phyloP scores from a whole-genome alignment of 2,329 filamentous ascomycete genomes.

The Neofusicoccum ribis region DNA sequence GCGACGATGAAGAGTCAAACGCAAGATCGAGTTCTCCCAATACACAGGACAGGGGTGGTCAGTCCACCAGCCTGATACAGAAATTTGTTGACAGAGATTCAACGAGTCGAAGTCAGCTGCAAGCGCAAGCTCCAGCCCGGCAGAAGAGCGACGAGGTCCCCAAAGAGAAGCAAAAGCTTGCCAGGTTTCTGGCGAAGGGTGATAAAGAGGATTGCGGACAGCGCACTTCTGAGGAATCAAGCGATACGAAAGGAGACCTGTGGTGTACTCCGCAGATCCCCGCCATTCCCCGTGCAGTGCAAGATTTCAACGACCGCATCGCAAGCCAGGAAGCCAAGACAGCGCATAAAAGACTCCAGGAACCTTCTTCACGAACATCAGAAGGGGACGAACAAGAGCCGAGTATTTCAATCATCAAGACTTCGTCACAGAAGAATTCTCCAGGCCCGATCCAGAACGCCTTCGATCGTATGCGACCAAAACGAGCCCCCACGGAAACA shows the following conservation, averaged over 20 bases:
- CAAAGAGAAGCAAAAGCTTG: constrained; percentile 1
- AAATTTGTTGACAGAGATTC: constrained; percentile 34
- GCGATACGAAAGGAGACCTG: constrained; percentile 12
- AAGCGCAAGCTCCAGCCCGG: neutral
- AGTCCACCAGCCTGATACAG: constrained; percentile 28
- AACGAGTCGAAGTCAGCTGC: constrained; percentile 23
- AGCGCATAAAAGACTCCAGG: neutral
- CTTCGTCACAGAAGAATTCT: constrained; percentile 32
- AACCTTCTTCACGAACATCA: neutral
- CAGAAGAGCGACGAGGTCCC: neutral
- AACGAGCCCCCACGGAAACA: constrained; percentile 61
- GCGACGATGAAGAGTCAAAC: neutral
- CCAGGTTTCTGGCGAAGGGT: constrained; percentile 3
- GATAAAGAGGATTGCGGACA: constrained; percentile 8
- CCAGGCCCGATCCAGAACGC: constrained; percentile 58
- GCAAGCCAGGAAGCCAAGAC: constrained; percentile 33
- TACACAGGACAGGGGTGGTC: neutral
- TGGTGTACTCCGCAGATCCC: neutral
- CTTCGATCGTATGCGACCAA: constrained; percentile 65
- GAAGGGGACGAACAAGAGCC: constrained; percentile 17
- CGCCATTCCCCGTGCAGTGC: constrained; percentile 22
- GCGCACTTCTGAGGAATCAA: constrained; percentile 29
- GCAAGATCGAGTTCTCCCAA: constrained; percentile 24
- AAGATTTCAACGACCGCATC: constrained; percentile 44
- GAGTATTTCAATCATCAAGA: neutral